Evolutionary conservation across 257 asterid genomes (phyloP).

Genomic region (Solanum piurae): DNA sequence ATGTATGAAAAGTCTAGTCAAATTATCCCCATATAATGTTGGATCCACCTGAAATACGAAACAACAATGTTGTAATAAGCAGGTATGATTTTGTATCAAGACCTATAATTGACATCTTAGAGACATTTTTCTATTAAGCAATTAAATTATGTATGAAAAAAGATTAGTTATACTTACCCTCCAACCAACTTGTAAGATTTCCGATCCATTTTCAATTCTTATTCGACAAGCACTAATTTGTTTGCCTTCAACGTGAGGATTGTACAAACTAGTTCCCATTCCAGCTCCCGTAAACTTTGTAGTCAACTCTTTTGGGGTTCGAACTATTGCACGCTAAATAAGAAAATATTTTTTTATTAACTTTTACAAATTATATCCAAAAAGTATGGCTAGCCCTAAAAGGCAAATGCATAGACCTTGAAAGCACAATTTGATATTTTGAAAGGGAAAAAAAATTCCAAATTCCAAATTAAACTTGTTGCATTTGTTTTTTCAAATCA

Average conservation of each 20-base stretch:
- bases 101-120: not conserved
- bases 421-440: not conserved
- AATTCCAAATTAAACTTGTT: not conserved
- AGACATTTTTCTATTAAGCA: not conserved
- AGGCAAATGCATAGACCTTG: not conserved
- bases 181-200: not conserved
- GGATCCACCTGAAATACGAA: not conserved
- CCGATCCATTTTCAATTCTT: not conserved
- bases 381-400: not conserved
- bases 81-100: not conserved
- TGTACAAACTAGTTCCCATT: not conserved
- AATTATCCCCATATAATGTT: not conserved
- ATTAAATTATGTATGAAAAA: not conserved
- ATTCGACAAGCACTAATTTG: not conserved
- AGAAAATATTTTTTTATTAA: not conserved
- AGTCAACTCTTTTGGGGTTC: not conserved
- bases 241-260: not conserved
- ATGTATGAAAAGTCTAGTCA: not conserved
- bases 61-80: not conserved
- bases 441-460: not conserved
- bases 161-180: not conserved
- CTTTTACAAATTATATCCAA: not conserved
- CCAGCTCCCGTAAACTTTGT: not conserved
- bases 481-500: not conserved
- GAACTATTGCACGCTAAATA: not conserved